Evolutionary conservation across 176 grass and related monocot genomes (phyloP).

Genomic region (Poa pratensis): DNA sequence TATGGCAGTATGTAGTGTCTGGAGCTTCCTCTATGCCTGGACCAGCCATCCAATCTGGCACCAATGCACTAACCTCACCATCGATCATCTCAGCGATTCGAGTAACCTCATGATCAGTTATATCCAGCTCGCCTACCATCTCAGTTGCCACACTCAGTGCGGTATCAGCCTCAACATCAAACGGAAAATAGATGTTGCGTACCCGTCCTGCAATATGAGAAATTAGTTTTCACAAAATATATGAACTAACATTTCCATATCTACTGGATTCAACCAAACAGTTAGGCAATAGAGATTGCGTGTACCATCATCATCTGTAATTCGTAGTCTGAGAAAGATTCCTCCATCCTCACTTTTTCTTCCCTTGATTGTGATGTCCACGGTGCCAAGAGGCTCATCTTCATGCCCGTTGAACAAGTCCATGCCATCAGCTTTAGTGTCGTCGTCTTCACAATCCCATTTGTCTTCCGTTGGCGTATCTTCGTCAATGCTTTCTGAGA

Average conservation of each 20-base stretch:
- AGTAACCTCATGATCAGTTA: constrained; percentile 91
- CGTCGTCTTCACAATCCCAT: constrained; percentile 60
- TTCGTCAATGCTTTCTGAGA: constrained; percentile 55
- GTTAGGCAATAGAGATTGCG: constrained; percentile 11
- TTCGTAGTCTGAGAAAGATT: constrained; percentile 80
- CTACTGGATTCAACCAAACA: constrained; percentile 27
- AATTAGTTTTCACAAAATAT: constrained; percentile 35
- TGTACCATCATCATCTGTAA: constrained; percentile 79
- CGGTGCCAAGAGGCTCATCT: constrained; percentile 63
- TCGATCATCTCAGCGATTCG: constrained; percentile 96
- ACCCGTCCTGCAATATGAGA: constrained; percentile 56
- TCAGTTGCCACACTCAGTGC: constrained; percentile 85
- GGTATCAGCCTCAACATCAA: constrained; percentile 77
- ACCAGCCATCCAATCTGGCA: constrained; percentile 82
- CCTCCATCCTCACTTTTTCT: constrained; percentile 74
- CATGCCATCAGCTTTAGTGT: constrained; percentile 61
- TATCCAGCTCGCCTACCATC: constrained; percentile 91
- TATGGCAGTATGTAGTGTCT: constrained; percentile 55
- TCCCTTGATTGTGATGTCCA: constrained; percentile 90
- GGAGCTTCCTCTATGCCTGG: constrained; percentile 76
- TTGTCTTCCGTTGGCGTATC: constrained; percentile 51
- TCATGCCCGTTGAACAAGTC: constrained; percentile 77
- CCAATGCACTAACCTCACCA: constrained; percentile 74
- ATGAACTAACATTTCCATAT: not conserved
- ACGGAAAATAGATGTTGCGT: constrained; percentile 91